Evolutionary conservation across 2,329 filamentous ascomycete genomes (phyloP), one percentile per base, ranked within the genome.

Genomic region (Epichloe aotearoae): DNA sequence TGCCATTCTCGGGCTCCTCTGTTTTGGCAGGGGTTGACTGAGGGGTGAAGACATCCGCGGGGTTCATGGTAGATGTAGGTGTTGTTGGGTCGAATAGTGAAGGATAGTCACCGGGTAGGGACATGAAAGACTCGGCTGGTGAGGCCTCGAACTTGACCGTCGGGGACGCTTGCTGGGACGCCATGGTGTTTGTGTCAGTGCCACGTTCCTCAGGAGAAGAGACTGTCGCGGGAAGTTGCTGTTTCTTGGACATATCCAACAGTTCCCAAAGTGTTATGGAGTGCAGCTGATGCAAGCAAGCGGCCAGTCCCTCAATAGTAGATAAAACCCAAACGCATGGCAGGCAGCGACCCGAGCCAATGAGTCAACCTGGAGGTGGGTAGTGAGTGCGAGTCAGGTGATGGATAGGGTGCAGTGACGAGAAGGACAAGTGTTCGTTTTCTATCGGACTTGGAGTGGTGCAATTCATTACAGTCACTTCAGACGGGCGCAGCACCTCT

Each of bases 71-170:
- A 33, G 58, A 44, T 10, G 63, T 56, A 11, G 67, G 58, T 19
- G 65, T 61, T 3, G 64, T 61, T 10, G 59, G 58, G 34, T 59
- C 59, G 59, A 79, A 77, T 33, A 79, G 68, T 3, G 75, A 72
- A 12, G 74, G 63, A 60, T 72, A 74, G 55, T 77, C 72, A 54
- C 71, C 68, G 2, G 75, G 73, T 1, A 69, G 65, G 3, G 76
- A 78, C 38, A 78, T 62, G 43, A 77, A 68, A 5, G 75, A 78
- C 62, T 79, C 76, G 61, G 72, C 65, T 2, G 75, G 75, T 40
- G 75, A 79, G 52, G 68, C 59, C 64, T 79, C 74, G 56, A 76
- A 70, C 64, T 79, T 78, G 63, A 74, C 61, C 53, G 67, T 61
- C 38, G 73, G 69, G 52, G 72, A 68, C 14, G 58, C 46, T 66